Evolutionary conservation across 179 eudicot genomes (phyloP).

Genomic region (Silene noctiflora): DNA sequence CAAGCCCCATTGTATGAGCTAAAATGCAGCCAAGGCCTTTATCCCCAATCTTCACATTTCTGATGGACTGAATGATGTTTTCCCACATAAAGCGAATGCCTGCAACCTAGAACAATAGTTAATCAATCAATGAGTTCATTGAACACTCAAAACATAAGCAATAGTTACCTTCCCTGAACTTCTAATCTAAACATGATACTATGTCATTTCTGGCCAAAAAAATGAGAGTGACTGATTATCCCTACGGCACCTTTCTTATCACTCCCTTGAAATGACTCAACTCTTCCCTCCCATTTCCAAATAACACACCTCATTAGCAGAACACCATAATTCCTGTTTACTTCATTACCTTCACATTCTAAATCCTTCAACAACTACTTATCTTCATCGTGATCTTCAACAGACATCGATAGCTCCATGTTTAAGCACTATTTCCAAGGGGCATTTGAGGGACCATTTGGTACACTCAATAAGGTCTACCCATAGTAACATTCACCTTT

Average conservation of each 20-base stretch:
- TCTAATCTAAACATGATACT: conserved; percentile 1
- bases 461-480: background rate
- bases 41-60: conserved; percentile 83
- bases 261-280: background rate
- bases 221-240: background rate
- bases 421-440: background rate
- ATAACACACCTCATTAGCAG: too few species aligned
- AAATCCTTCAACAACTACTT: background rate
- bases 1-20: conserved; percentile 99
- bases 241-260: background rate
- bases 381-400: background rate
- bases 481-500: background rate
- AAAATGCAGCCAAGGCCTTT: conserved; percentile 99
- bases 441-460: background rate
- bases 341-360: background rate
- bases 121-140: conserved; percentile 9
- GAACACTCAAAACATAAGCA: background rate
- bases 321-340: too few species aligned
- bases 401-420: background rate
- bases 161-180: background rate
- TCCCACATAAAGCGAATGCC: conserved; percentile 99
- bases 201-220: background rate
- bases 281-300: background rate
- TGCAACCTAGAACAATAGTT: conserved; percentile 51
- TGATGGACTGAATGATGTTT: conserved; percentile 79